Percentiles rank a stretch among this genome's conserved stretches.
phyloP scores from a whole-genome alignment of 164 flowering plant genomes.

The Nymphaea colorata region DNA sequence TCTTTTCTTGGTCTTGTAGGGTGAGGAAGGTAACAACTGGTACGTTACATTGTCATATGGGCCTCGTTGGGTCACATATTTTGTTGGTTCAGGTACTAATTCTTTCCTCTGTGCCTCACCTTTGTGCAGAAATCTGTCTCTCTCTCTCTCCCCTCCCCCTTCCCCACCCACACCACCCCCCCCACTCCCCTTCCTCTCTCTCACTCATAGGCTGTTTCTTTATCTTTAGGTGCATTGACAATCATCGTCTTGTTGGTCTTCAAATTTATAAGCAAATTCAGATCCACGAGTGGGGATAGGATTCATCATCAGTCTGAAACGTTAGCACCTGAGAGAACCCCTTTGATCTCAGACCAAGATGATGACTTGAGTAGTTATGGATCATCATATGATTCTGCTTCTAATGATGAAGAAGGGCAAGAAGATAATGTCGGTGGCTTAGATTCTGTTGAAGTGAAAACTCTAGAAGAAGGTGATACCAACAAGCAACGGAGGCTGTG shows the following conservation, averaged over 20 bases:
- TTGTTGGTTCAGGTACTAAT: conserved; percentile 31
- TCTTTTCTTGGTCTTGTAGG: conserved; percentile 10
- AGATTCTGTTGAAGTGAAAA: conserved; percentile 23
- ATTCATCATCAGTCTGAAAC: conserved; percentile 10
- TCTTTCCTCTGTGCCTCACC: background rate
- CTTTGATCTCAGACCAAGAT: conserved; percentile 50
- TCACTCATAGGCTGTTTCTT: background rate
- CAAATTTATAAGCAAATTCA: conserved; percentile 25
- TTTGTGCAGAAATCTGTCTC: no score
- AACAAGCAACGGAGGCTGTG: conserved; percentile 44
- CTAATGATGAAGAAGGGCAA: conserved; percentile 46
- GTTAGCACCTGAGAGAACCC: conserved; percentile 32
- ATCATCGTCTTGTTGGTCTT: conserved; percentile 29
- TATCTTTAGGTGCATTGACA: conserved; percentile 42
- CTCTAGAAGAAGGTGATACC: conserved; percentile 33
- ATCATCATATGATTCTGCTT: conserved; percentile 62
- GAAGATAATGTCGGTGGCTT: conserved; percentile 22
- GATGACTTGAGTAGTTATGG: conserved; percentile 63
- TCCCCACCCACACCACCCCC: background rate
- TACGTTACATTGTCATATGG: conserved; percentile 54
- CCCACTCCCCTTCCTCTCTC: background rate
- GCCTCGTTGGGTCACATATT: conserved; percentile 66
- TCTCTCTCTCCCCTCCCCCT: background rate
- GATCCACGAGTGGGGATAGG: background rate
- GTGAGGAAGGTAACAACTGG: conserved; percentile 21